phyloP scores from a whole-genome alignment of 1,139 yeast genomes.

The Pichia sp. region DNA sequence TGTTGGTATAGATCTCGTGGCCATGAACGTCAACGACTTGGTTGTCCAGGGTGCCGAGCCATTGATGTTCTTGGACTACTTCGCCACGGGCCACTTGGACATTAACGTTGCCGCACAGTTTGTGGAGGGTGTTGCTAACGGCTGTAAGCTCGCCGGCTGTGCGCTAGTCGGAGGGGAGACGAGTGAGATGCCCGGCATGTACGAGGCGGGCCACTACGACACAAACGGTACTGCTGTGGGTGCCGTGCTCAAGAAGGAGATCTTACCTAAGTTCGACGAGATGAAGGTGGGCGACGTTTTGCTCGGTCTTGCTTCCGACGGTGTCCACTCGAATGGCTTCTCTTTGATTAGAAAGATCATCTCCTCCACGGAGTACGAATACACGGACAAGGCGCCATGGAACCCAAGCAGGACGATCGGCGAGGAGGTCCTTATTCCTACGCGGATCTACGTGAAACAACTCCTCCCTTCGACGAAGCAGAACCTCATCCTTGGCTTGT shows the following conservation, averaged over 20 bases:
- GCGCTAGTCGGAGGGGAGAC: constrained; percentile 99
- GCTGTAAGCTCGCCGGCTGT: constrained; percentile 95
- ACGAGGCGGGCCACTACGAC: constrained; percentile 91
- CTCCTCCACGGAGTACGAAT: constrained; percentile 64
- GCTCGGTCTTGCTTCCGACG: constrained; percentile 84
- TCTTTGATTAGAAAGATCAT: constrained; percentile 94
- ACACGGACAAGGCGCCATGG: constrained; percentile 85
- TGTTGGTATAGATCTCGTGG: constrained; percentile 97
- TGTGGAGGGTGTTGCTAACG: constrained; percentile 93
- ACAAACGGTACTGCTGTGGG: constrained; percentile 98
- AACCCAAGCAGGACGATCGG: constrained; percentile 70
- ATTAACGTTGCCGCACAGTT: constrained; percentile 79
- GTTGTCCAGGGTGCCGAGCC: constrained; percentile 99
- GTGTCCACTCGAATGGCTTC: constrained; percentile 95
- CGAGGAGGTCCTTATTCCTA: constrained; percentile 81
- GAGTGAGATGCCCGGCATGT: constrained; percentile 99
- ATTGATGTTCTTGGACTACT: constrained; percentile 88
- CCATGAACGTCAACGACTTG: constrained; percentile 97
- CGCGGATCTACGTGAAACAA: constrained; percentile 91
- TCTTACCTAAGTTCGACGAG: constrained; percentile 63
- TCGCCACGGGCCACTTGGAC: constrained; percentile 91
- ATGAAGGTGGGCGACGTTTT: constrained; percentile 80
- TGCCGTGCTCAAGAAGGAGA: constrained; percentile 75
- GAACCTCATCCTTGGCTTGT: constrained; percentile 75
- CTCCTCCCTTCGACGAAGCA: constrained; percentile 68